Evolutionary conservation across 2,329 filamentous ascomycete species (phyloP), one percentile per base, ranked within the genome.

Genomic region (Ascocoryne sarcoides): DNA sequence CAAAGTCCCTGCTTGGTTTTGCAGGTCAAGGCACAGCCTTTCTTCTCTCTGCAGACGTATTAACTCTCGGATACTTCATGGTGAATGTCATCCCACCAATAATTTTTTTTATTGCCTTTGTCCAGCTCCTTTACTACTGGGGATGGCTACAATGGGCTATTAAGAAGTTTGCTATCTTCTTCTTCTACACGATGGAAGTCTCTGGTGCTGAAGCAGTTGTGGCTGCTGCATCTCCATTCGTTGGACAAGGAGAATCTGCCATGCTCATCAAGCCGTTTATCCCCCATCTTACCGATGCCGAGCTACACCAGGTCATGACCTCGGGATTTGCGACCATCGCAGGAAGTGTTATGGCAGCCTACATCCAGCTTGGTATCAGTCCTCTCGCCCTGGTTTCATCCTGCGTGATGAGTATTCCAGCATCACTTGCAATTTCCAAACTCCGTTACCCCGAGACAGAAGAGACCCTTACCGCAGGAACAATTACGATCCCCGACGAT

Each of bases 341-440:
- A 10, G 89, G 89, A 46, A 87, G 81, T 55, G 85, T 93, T 10
- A 68, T 95, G 28, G 82, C 92, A 19, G 84, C 84, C 10, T 95
- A 94, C 62, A 89, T 95, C 48, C 68, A 71, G 19, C 77, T 95
- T 54, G 88, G 88, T 30, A 71, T 95, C 40, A 92, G 88, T 61
- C 70, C 84, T 1, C 83, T 93, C 60, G 88, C 85, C 3, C 70
- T 95, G 34, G 82, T 95, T 19, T 94, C 86, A 2, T 89, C 84
- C 5, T 95, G 88, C 59, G 88, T 95, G 61, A 95, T 95, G 89
- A 89, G 83, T 54, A 95, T 95, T 49, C 89, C 89, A 0, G 88
- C 88, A 1, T 93, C 87, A 3, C 72, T 95, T 10, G 88, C 88
- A 37, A 80, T 92, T 46, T 90, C 84, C 48, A 95, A 95, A 67